Evolutionary conservation across 1,284 basidiomycete genomes (phyloP), one percentile per base, ranked within the genome.

Genomic region (Tremellales sp.): DNA sequence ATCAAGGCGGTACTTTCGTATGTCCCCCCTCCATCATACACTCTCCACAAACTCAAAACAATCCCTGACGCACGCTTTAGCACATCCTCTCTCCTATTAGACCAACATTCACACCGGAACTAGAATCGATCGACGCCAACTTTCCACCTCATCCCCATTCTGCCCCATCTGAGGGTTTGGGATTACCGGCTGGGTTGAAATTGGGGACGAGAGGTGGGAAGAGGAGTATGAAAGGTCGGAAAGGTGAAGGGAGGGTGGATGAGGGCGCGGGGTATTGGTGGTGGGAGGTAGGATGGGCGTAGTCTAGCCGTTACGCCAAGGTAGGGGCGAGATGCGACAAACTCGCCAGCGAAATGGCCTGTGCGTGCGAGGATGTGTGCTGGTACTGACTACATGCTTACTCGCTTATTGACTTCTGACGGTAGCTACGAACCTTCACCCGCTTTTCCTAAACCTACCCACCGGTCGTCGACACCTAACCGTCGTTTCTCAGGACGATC

Each of bases 201-300:
- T 43, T 75, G 10, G 70, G 68, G 17, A 61, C 61, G 1, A 60
- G 64, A 36, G 70, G 68, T 0, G 65, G 65, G 1, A 70, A 72
- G 54, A 36, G 57, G 2, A 52, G 54, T n/a, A 61, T 71, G 13
- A 57, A 57, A 26, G 67, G 70, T 2, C 56, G 65, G 35, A 65
- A 62, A 37, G 73, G 73, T 1, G 72, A 68, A 48, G 73, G 73
- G 1, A 56, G 73, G 40, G 60, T 63, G 13, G 73, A 75, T 46
- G 73, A 75, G 57, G 60, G 54, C 11, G 51, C 46, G 3, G 73
- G 72, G 13, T 75, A 75, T 54, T 73, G 71, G 73, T 73, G 72
- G 72, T 75, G 73, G 73, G 72, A 73, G 49, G 67, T 75, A 6
- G 67, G 68, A 56, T 75, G 73, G 73, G 68, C 56, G 23, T 68